These are phyloP conservation scores for Exophiala phaeomuriformis DNA, from an alignment of 2,329 filamentous ascomycete species.

Conservation along the genomic window DNA sequence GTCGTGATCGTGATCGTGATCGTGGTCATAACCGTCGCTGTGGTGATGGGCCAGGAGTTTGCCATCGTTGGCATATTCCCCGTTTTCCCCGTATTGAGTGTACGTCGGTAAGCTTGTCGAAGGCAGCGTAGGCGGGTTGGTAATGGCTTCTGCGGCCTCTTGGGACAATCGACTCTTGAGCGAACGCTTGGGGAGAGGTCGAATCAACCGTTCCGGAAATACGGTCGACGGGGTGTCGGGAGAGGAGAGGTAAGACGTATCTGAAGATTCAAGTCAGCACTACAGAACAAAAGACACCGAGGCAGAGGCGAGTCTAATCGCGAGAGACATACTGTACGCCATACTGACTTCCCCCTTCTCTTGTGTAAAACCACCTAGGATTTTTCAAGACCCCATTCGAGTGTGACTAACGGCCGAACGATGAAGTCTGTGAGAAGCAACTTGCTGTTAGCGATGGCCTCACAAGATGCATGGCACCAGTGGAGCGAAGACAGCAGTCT, in stretches of 20 bases:
- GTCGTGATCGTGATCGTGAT: slow-evolving; percentile 15
- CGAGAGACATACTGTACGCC: slow-evolving; percentile 21
- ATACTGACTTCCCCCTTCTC: slow-evolving; percentile 14
- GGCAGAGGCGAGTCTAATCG: background rate
- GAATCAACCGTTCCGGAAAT: slow-evolving; percentile 85
- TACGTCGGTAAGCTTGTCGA: slow-evolving; percentile 68
- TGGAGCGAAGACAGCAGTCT: background rate
- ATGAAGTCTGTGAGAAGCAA: background rate
- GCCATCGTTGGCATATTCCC: slow-evolving; percentile 44
- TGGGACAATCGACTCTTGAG: slow-evolving; percentile 81
- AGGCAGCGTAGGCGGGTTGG: slow-evolving; percentile 70
- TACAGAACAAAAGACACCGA: background rate
- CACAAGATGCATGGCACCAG: background rate
- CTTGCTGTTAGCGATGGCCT: background rate
- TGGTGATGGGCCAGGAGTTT: slow-evolving; percentile 43
- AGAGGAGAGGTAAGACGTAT: slow-evolving; percentile 44
- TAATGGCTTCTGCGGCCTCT: slow-evolving; percentile 72
- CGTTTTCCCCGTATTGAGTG: slow-evolving; percentile 55
- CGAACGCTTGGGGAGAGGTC: slow-evolving; percentile 80
- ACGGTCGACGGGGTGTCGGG: slow-evolving; percentile 69
- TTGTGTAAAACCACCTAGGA: slow-evolving; percentile 11
- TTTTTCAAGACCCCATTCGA: slow-evolving; percentile 11
- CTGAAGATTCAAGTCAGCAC: slow-evolving; percentile 29
- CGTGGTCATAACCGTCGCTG: slow-evolving; percentile 30
- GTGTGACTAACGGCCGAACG: background rate